These are phyloP conservation scores for Cyberlindnera mycetangii DNA, from an alignment of 805 yeast species.

Conservation along the genomic window DNA sequence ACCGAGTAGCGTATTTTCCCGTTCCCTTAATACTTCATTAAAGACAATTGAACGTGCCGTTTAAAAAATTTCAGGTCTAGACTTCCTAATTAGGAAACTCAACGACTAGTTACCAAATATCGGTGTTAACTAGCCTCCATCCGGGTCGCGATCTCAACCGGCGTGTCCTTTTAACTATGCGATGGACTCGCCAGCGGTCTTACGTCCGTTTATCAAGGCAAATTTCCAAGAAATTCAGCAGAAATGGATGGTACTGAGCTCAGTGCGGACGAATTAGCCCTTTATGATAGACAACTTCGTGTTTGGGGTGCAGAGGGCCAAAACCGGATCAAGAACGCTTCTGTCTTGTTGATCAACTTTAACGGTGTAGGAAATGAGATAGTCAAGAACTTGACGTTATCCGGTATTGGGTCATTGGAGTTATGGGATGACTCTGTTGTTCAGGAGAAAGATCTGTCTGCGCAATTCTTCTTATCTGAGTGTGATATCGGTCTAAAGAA, in stretches of 20 bases:
- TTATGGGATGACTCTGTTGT: conserved; percentile 58
- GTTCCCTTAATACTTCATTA: background rate
- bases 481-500: conserved; percentile 54
- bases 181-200: background rate
- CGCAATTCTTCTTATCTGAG: conserved; percentile 69
- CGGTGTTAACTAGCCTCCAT: no score
- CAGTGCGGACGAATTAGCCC: conserved; percentile 73
- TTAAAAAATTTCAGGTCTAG: no score
- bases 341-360: conserved; percentile 64
- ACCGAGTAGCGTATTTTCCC: no score
- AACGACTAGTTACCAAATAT: background rate
- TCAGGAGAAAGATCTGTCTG: conserved; percentile 59
- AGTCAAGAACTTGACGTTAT: conserved; percentile 78
- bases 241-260: conserved; percentile 20
- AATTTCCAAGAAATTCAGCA: background rate
- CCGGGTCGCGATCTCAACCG: background rate
- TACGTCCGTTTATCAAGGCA: no score
- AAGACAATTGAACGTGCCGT: no score
- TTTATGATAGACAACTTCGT: conserved; percentile 92
- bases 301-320: conserved; percentile 97
- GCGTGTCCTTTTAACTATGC: background rate
- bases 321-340: conserved; percentile 65
- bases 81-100: background rate
- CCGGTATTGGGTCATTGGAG: conserved; percentile 82
- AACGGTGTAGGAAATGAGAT: conserved; percentile 82